Evolutionary conservation across 73 alveolate genomes (phyloP).

Genomic region (Paramecium primaurelia): DNA sequence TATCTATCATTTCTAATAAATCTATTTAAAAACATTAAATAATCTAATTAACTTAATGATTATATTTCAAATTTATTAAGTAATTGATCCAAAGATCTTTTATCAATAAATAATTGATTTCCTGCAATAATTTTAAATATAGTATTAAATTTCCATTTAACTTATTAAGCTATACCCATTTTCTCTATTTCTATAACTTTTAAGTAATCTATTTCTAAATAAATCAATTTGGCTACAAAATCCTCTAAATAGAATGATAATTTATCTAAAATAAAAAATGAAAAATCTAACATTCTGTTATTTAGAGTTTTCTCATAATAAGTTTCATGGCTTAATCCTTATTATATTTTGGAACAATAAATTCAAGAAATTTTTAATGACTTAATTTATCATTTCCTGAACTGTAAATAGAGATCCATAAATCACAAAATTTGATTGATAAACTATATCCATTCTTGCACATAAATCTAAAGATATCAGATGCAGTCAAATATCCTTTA

Average conservation of each 20-base stretch:
- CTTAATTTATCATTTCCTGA: neutral
- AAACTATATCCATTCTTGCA: slow-evolving; percentile 35
- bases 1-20: slow-evolving; percentile 24
- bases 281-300: neutral
- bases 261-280: neutral
- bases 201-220: neutral
- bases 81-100: neutral
- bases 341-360: slow-evolving; percentile 5
- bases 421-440: slow-evolving; percentile 8
- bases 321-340: neutral
- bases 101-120: neutral
- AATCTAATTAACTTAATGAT: neutral
- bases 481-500: neutral
- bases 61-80: neutral
- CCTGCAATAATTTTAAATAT: slow-evolving; percentile 1
- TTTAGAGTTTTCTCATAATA: neutral
- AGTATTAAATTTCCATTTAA: neutral
- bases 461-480: slow-evolving; percentile 37
- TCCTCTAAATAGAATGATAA: slow-evolving; percentile 32
- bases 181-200: neutral
- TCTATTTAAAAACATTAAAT: slow-evolving; percentile 7
- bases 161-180: neutral
- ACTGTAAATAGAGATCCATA: neutral
- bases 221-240: neutral
- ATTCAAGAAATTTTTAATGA: slow-evolving; percentile 20